phyloP scores from a whole-genome alignment of 202 grass and related monocot species.

The Schoenoplectus tabernaemontani region DNA sequence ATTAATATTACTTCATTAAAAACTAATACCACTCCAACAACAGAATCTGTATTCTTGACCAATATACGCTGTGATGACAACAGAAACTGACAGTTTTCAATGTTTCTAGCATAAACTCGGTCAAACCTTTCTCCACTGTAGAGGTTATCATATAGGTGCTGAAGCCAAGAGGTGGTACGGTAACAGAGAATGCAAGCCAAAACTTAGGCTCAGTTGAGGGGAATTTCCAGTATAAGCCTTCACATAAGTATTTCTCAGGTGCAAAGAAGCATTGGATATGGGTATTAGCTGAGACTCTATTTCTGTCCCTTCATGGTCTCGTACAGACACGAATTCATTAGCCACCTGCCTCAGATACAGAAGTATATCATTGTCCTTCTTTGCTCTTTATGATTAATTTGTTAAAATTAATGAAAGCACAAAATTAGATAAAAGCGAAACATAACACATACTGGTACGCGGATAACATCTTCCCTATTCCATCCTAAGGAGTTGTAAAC shows the following conservation, averaged over 20 bases:
- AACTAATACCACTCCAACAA: not conserved
- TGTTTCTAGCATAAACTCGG: not conserved
- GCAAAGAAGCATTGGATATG: slow-evolving; percentile 22
- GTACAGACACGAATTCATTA: slow-evolving; percentile 25
- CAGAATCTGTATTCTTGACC: not conserved
- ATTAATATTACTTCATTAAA: not conserved
- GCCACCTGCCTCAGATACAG: slow-evolving; percentile 31
- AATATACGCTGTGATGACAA: not conserved
- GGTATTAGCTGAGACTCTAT: slow-evolving; percentile 45
- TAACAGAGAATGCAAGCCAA: slow-evolving; percentile 41
- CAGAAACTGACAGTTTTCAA: not conserved
- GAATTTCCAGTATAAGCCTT: slow-evolving; percentile 30
- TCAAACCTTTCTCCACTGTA: slow-evolving; percentile 25
- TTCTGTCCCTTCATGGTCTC: slow-evolving; percentile 41
- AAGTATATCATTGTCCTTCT: not conserved
- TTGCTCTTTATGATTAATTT: not conserved
- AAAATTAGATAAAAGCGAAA: not conserved
- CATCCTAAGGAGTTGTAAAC: slow-evolving; percentile 50
- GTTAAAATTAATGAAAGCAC: not conserved
- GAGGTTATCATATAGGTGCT: slow-evolving; percentile 29
- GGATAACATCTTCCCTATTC: slow-evolving; percentile 40
- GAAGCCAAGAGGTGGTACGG: slow-evolving; percentile 35
- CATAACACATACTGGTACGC: slow-evolving; percentile 31
- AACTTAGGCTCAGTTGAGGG: slow-evolving; percentile 29
- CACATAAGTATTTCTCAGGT: slow-evolving; percentile 28